A percentile compares a stretch with the other conserved stretches of the same genome.
Conservation (phyloP, 1,284 basidiomycete genomes). For the Leucocoprinus gongylophorus region DNA sequence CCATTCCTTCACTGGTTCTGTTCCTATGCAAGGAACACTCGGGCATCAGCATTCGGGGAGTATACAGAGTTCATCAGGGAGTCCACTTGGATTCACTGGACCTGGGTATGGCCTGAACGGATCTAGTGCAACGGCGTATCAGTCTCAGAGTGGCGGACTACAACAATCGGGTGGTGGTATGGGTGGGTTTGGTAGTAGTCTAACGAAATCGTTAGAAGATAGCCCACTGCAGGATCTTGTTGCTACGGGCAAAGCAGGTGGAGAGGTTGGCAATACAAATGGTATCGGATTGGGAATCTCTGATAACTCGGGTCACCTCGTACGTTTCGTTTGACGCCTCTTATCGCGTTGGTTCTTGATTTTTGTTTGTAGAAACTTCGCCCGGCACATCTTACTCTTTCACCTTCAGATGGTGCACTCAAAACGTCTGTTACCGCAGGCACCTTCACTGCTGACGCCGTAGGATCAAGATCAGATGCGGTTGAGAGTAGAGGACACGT, state of each 20-base stretch:
- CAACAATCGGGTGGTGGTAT: neutral
- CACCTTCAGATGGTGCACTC: slow-evolving; percentile 57
- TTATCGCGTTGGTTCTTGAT: too few species aligned
- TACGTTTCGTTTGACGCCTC: slow-evolving; percentile 14
- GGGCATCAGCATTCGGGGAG: slow-evolving; percentile 30
- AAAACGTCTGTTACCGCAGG: slow-evolving; percentile 29
- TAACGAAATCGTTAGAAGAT: neutral
- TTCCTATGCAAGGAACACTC: slow-evolving; percentile 2
- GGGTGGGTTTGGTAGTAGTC: neutral
- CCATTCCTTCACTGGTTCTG: slow-evolving; percentile 32
- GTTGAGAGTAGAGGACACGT: slow-evolving; percentile 57
- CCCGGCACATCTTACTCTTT: slow-evolving; percentile 41
- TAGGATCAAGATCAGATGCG: slow-evolving; percentile 16
- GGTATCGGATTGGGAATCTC: slow-evolving; percentile 13
- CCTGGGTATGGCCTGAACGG: slow-evolving; percentile 6
- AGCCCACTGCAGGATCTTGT: slow-evolving; percentile 2
- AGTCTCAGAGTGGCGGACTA: neutral
- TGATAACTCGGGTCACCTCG: slow-evolving; percentile 9
- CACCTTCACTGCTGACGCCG: neutral
- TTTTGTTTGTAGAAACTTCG: slow-evolving; percentile 21
- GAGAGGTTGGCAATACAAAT: slow-evolving; percentile 17
- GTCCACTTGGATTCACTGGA: slow-evolving; percentile 24
- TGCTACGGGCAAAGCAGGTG: slow-evolving; percentile 1
- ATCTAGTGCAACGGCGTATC: slow-evolving; percentile 15
- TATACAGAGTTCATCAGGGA: slow-evolving; percentile 31